A percentile compares a stretch with the other conserved stretches of the same genome.
Conservation (phyloP, 2,329 filamentous ascomycete species). For the Magnaporthiopsis rhizophila region DNA sequence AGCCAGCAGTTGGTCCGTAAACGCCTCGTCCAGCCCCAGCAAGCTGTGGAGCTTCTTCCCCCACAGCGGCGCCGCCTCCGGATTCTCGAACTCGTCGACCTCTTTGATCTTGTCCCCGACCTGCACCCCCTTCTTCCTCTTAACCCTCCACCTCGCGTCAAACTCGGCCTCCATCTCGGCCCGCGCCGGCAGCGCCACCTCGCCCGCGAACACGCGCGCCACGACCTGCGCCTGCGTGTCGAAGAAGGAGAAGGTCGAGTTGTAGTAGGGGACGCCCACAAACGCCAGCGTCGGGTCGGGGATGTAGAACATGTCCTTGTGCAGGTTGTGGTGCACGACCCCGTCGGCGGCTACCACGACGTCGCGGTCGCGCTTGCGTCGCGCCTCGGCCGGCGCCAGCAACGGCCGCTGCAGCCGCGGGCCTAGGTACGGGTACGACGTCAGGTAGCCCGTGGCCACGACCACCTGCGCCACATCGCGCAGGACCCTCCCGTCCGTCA, state of each 20-base stretch:
- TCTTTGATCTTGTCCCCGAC: background rate
- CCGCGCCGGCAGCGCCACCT: slow-evolving; percentile 35
- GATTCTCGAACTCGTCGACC: background rate
- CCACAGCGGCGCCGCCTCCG: background rate
- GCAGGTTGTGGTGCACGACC: slow-evolving; percentile 55
- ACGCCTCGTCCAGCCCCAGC: background rate
- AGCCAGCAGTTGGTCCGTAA: background rate
- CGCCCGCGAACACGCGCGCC: slow-evolving; percentile 46
- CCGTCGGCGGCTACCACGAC: slow-evolving; percentile 56
- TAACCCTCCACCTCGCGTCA: slow-evolving; percentile 11
- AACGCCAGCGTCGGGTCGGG: slow-evolving; percentile 56
- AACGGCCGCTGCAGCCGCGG: slow-evolving; percentile 18
- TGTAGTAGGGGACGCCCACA: slow-evolving; percentile 57
- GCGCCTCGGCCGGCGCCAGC: slow-evolving; percentile 31
- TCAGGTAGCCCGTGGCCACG: slow-evolving; percentile 62
- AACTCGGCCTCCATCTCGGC: slow-evolving; percentile 30
- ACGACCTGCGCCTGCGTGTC: slow-evolving; percentile 61
- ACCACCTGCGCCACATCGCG: slow-evolving; percentile 53
- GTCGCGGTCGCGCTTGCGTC: slow-evolving; percentile 38
- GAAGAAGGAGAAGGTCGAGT: slow-evolving; percentile 60
- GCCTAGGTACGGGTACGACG: slow-evolving; percentile 55
- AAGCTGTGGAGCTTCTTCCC: slow-evolving; percentile 6
- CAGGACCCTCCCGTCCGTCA: slow-evolving; percentile 38
- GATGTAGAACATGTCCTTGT: slow-evolving; percentile 67
- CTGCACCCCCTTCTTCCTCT: background rate